Conservation (phyloP, 164 flowering plant genomes). For the Vitis vinifera region DNA sequence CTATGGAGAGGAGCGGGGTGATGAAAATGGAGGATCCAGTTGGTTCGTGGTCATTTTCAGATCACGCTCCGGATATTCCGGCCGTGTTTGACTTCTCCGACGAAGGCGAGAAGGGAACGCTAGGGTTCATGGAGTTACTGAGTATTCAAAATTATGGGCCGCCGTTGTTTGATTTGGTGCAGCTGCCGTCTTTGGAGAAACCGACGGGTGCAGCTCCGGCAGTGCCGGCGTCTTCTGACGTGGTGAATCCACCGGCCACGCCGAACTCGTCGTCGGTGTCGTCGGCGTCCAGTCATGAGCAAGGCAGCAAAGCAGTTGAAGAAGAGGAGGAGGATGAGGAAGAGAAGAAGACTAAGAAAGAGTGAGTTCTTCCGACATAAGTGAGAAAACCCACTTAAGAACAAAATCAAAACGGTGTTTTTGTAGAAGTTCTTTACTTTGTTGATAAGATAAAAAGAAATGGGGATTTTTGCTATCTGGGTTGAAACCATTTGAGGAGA, state of each 20-base stretch:
- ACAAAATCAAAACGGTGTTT: not conserved
- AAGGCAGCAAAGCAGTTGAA: conserved; percentile 28
- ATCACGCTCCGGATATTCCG: conserved; percentile 1
- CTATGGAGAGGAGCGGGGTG: conserved; percentile 14
- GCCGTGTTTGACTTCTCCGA: conserved; percentile 12
- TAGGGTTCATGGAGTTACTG: conserved; percentile 60
- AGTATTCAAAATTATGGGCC: conserved; percentile 29
- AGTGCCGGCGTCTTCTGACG: conserved; percentile 22
- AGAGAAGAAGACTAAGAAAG: conserved; percentile 36
- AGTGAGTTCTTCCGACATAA: conserved; percentile 28
- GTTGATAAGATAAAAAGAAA: not conserved
- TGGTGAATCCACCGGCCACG: conserved; percentile 43
- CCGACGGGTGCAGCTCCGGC: not conserved
- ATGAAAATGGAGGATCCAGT: conserved; percentile 21
- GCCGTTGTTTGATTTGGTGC: conserved; percentile 20
- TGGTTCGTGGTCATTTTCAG: conserved; percentile 22
- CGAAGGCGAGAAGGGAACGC: conserved; percentile 22
- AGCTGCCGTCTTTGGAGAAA: not conserved
- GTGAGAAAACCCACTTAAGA: not conserved
- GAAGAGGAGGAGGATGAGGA: conserved; percentile 32
- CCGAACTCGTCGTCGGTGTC: conserved; percentile 62
- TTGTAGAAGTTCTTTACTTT: not conserved
- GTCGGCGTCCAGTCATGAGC: conserved; percentile 33
- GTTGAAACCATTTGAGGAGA: not conserved
- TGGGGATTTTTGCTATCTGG: not conserved